A percentile compares a stretch with the other conserved stretches of the same genome.
Conservation (phyloP, 202 grass and related monocot genomes). For the Schoenoplectus triqueter region DNA sequence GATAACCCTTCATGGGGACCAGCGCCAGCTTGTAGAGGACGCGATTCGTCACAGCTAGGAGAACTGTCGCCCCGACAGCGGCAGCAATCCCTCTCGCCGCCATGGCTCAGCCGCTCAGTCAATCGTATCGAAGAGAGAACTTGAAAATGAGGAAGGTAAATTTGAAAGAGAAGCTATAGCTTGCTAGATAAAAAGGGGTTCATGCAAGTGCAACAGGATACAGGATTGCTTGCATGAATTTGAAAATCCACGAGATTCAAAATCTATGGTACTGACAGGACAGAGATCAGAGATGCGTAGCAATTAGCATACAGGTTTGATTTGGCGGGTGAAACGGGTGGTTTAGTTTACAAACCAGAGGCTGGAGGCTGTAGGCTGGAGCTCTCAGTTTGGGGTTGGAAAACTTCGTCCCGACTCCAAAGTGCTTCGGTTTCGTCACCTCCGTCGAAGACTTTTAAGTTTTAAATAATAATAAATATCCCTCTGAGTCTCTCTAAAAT, state of each 20-base stretch:
- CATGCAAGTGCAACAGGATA: neutral
- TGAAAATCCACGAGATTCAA: neutral
- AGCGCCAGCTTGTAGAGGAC: slow-evolving; percentile 83
- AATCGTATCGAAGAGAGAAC: neutral
- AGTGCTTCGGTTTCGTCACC: no score
- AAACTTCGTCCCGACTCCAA: no score
- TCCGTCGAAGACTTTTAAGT: no score
- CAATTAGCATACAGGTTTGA: neutral
- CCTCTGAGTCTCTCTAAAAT: no score
- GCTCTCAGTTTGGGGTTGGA: neutral
- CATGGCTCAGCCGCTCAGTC: neutral
- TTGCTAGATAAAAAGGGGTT: neutral
- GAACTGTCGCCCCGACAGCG: slow-evolving; percentile 44
- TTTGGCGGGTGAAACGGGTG: slow-evolving; percentile 8
- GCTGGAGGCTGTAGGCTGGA: neutral
- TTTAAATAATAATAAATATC: no score
- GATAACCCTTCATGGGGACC: slow-evolving; percentile 70
- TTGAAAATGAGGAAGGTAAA: neutral
- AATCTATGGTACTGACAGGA: neutral
- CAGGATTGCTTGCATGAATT: neutral
- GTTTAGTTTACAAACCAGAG: neutral
- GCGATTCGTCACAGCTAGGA: slow-evolving; percentile 72
- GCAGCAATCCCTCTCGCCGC: neutral
- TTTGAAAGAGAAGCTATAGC: neutral
- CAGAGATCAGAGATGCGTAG: neutral